phyloP scores from a whole-genome alignment of 106 monocot species.

The Dactylorhiza incarnata region DNA sequence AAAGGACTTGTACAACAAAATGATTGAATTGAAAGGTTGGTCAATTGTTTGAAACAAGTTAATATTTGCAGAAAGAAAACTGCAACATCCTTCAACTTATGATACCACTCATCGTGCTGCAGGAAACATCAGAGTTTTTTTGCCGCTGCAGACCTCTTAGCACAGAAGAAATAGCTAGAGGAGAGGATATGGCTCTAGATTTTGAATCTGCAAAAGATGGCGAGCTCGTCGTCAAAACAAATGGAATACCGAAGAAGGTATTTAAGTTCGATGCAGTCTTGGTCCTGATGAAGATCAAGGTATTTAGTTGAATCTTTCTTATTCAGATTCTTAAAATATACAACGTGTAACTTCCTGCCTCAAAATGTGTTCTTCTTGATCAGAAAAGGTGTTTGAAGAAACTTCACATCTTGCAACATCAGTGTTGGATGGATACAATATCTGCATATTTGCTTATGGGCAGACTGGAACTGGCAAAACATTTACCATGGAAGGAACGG shows the following conservation, averaged over 20 bases:
- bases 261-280: constrained; percentile 88
- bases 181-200: constrained; percentile 49
- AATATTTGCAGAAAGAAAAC: background rate
- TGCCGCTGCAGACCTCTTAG: constrained; percentile 84
- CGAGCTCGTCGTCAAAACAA: constrained; percentile 58
- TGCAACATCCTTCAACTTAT: background rate
- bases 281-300: constrained; percentile 83
- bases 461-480: constrained; percentile 95
- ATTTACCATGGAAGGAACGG: constrained; percentile 92
- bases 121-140: constrained; percentile 94
- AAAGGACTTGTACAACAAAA: constrained; percentile 72
- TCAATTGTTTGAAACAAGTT: constrained; percentile 6
- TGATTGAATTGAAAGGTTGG: constrained; percentile 79
- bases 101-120: constrained; percentile 6
- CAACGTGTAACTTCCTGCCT: background rate
- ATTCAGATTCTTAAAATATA: background rate
- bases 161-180: constrained; percentile 52
- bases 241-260: constrained; percentile 54
- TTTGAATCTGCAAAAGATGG: constrained; percentile 86
- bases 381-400: constrained; percentile 69
- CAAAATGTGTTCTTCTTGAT: background rate
- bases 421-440: constrained; percentile 91
- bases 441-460: constrained; percentile 95
- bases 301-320: constrained; percentile 11
- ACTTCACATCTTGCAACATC: constrained; percentile 72